A percentile compares a stretch with the other conserved stretches of the same genome.
These are phyloP conservation scores for Priceomyces haplophilus DNA, from an alignment of 805 yeast species.

Conservation along the genomic window DNA sequence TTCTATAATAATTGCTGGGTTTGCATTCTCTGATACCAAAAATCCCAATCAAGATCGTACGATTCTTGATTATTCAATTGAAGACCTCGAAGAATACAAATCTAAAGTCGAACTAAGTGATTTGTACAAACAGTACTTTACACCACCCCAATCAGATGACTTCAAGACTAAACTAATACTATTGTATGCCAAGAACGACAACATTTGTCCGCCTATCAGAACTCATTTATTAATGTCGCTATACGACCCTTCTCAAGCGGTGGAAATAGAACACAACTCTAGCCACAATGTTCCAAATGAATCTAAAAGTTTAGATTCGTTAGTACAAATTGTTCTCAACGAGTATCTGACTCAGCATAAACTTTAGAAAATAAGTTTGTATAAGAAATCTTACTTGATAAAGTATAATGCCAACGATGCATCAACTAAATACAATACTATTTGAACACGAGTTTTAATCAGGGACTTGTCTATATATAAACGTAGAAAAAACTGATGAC, in stretches of 20 bases:
- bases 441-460: no score
- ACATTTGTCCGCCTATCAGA: conserved; percentile 31
- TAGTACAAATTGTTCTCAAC: conserved; percentile 14
- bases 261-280: conserved; percentile 29
- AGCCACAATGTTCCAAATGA: conserved; percentile 36
- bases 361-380: not conserved
- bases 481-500: no score
- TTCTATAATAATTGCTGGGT: conserved; percentile 32
- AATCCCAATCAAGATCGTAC: conserved; percentile 12
- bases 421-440: no score
- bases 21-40: conserved; percentile 30
- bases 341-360: conserved; percentile 8
- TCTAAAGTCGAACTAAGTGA: conserved; percentile 17
- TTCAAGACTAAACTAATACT: conserved; percentile 24
- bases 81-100: conserved; percentile 22
- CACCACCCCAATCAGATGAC: conserved; percentile 9
- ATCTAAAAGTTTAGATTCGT: conserved; percentile 16
- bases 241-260: conserved; percentile 14
- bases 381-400: no score
- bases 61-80: conserved; percentile 17
- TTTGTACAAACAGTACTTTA: conserved; percentile 18
- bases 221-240: conserved; percentile 21
- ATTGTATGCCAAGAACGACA: conserved; percentile 32
- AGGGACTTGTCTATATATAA: no score
- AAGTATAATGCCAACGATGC: no score